Evolutionary conservation across 805 yeast species (phyloP).

Genomic region (Metschnikowia proteae): DNA sequence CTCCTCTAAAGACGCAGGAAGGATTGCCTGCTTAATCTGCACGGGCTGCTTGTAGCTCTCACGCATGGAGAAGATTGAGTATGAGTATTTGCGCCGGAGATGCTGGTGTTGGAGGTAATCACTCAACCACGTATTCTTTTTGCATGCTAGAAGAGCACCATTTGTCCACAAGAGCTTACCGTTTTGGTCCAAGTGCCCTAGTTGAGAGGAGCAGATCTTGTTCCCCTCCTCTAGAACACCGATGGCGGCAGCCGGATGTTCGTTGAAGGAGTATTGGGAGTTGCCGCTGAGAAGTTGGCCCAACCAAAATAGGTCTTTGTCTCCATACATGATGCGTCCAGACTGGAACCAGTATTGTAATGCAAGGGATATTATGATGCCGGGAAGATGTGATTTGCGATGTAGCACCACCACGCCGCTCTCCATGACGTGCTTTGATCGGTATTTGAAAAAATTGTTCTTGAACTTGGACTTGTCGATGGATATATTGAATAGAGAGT

Average conservation of each 20-base stretch:
- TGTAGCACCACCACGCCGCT: constrained; percentile 34
- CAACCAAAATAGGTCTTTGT: constrained; percentile 30
- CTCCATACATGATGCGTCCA: constrained; percentile 21
- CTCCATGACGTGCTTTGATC: constrained; percentile 29
- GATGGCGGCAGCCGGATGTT: constrained; percentile 20
- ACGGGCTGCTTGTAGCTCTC: constrained; percentile 9
- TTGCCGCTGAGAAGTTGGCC: constrained; percentile 26
- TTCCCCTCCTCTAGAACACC: constrained; percentile 18
- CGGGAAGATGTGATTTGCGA: constrained; percentile 21
- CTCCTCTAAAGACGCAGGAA: constrained; percentile 13
- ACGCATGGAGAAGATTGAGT: constrained; percentile 10
- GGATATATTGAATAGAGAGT: constrained; percentile 5
- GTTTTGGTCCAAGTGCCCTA: constrained; percentile 22
- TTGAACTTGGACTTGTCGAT: constrained; percentile 8
- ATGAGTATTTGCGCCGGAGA: constrained; percentile 8
- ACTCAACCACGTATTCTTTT: constrained; percentile 14
- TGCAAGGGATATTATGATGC: constrained; percentile 13
- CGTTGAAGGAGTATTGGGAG: constrained; percentile 18
- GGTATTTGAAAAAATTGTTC: constrained; percentile 17
- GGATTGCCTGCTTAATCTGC: constrained; percentile 8
- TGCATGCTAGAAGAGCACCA: constrained; percentile 27
- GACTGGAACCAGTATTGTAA: constrained; percentile 21
- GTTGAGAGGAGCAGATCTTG: constrained; percentile 25
- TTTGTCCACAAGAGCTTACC: constrained; percentile 26
- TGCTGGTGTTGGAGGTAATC: constrained; percentile 12